phyloP scores from a whole-genome alignment of 192 early-diverging fungal species.

The Backusella morwellensis region DNA sequence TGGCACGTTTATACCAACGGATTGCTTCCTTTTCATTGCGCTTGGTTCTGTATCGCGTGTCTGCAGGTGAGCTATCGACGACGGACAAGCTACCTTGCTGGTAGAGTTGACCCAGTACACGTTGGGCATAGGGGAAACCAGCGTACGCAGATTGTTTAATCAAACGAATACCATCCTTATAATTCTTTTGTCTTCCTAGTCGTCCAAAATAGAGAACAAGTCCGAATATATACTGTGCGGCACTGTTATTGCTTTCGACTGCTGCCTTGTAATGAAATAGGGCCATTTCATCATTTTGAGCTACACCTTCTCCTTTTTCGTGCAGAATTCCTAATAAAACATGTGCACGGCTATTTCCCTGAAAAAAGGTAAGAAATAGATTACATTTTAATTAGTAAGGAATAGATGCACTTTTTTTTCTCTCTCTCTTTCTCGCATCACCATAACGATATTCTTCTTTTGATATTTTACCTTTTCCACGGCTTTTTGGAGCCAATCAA shows the following conservation, averaged over 20 bases:
- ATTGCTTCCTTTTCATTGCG: conserved; percentile 30
- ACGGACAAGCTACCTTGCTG: conserved; percentile 7
- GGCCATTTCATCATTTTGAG: conserved; percentile 21
- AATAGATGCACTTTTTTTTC: background rate
- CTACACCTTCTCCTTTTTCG: conserved; percentile 29
- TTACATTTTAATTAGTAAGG: background rate
- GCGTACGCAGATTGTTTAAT: conserved; percentile 16
- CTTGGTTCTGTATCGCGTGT: background rate
- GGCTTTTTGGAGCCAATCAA: conserved; percentile 34
- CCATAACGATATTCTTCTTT: background rate
- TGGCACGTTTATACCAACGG: conserved; percentile 39
- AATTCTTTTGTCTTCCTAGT: conserved; percentile 20
- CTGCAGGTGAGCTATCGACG: background rate
- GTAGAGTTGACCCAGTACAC: conserved; percentile 33
- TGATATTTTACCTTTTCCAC: conserved; percentile 21
- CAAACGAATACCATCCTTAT: conserved; percentile 15
- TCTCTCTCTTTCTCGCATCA: background rate
- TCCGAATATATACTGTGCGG: conserved; percentile 34
- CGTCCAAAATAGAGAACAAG: conserved; percentile 28
- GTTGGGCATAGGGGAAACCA: conserved; percentile 30
- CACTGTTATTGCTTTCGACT: conserved; percentile 18
- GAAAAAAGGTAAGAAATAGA: background rate
- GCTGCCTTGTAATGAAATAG: conserved; percentile 30
- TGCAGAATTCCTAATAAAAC: conserved; percentile 33
- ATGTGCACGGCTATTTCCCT: conserved; percentile 30